phyloP scores from a whole-genome alignment of 495 filamentous ascomycete species.

The Lentithecium fluviatile region DNA sequence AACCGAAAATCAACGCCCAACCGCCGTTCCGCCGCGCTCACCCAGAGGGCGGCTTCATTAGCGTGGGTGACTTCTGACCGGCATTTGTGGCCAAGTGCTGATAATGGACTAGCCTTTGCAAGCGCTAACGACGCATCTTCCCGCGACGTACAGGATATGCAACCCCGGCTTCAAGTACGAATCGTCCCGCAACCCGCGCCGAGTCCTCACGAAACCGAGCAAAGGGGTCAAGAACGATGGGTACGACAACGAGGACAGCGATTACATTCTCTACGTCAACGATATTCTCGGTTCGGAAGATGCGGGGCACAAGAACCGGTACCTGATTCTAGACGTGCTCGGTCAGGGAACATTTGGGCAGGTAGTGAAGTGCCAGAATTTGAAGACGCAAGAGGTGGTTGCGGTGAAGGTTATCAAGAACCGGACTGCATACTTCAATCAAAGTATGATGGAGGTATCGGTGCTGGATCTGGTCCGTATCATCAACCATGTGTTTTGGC shows the following conservation, averaged over 20 bases:
- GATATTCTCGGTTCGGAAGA: slow-evolving; percentile 98
- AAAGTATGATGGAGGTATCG: slow-evolving; percentile 99
- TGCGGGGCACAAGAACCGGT: slow-evolving; percentile 97
- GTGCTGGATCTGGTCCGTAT: slow-evolving; percentile 84
- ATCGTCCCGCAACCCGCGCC: slow-evolving; percentile 93
- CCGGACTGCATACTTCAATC: slow-evolving; percentile 98
- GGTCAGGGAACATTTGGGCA: slow-evolving; percentile 99
- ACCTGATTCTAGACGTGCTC: slow-evolving; percentile 95
- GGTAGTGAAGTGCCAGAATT: slow-evolving; percentile 98
- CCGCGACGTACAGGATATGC: slow-evolving; percentile 95
- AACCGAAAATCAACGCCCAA: slow-evolving; percentile 79
- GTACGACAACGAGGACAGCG: slow-evolving; percentile 98
- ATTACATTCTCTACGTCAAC: slow-evolving; percentile 99
- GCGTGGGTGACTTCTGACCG: slow-evolving; percentile 59
- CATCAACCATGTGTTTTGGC: background rate
- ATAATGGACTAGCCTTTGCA: slow-evolving; percentile 70
- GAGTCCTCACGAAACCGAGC: slow-evolving; percentile 98
- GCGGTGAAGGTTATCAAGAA: slow-evolving; percentile 99
- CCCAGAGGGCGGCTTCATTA: slow-evolving; percentile 98
- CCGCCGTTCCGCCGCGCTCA: slow-evolving; percentile 91
- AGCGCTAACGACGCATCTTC: slow-evolving; percentile 90
- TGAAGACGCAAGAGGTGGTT: slow-evolving; percentile 97
- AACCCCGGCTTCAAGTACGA: slow-evolving; percentile 99
- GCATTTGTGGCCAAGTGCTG: slow-evolving; percentile 12
- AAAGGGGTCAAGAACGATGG: slow-evolving; percentile 99